Conservation (phyloP, 2,329 filamentous ascomycete species). For the Drechslerella dactyloides region DNA sequence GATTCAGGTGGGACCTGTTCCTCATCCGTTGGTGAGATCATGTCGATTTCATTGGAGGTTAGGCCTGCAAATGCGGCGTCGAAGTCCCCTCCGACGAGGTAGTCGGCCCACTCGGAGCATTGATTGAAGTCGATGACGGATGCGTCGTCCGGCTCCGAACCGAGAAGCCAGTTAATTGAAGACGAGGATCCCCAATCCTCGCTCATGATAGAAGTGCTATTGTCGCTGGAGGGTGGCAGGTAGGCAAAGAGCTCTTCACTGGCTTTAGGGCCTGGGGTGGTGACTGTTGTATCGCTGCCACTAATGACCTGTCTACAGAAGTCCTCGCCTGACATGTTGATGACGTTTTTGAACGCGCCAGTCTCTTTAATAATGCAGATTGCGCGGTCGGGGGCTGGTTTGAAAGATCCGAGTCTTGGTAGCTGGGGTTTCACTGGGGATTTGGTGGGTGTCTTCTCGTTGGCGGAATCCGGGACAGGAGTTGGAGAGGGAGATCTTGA, state of each 20-base stretch:
- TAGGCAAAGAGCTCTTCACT: slow-evolving; percentile 50
- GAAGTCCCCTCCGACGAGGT: slow-evolving; percentile 36
- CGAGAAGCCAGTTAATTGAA: slow-evolving; percentile 36
- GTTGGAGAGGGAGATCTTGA: slow-evolving; percentile 45
- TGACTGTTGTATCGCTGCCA: slow-evolving; percentile 25
- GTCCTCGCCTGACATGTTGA: slow-evolving; percentile 42
- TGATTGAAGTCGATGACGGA: slow-evolving; percentile 28
- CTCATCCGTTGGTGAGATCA: slow-evolving; percentile 16
- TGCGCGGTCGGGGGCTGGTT: slow-evolving; percentile 32
- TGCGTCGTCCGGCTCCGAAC: slow-evolving; percentile 36
- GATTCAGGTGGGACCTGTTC: slow-evolving; percentile 27
- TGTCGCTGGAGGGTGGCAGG: slow-evolving; percentile 37
- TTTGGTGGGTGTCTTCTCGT: slow-evolving; percentile 46
- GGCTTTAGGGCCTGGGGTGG: slow-evolving; percentile 36
- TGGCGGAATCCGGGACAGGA: slow-evolving; percentile 33
- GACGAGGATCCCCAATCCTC: slow-evolving; percentile 45
- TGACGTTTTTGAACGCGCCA: slow-evolving; percentile 28
- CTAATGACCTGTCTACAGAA: slow-evolving; percentile 27
- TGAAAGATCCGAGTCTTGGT: slow-evolving; percentile 40
- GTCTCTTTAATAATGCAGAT: slow-evolving; percentile 44
- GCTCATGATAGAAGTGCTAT: slow-evolving; percentile 40
- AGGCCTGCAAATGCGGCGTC: slow-evolving; percentile 18
- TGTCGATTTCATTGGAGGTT: slow-evolving; percentile 11
- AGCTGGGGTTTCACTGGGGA: slow-evolving; percentile 21
- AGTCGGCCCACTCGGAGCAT: slow-evolving; percentile 37